Evolutionary conservation across 1,284 basidiomycete species (phyloP).

Genomic region (Cutaneotrichosporon daszewskae): DNA sequence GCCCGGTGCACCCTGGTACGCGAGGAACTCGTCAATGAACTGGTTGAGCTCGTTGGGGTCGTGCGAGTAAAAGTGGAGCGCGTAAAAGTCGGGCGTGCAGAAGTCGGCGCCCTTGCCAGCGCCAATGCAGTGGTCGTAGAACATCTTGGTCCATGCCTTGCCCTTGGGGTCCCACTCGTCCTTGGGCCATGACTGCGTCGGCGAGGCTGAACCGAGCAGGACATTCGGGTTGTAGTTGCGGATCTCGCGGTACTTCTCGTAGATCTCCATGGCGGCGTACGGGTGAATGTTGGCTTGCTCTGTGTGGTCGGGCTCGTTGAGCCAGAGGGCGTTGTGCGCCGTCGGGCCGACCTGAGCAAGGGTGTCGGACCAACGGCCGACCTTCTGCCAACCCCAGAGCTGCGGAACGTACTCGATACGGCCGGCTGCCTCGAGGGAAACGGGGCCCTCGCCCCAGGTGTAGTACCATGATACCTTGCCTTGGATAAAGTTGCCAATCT

Average conservation of each 20-base stretch:
- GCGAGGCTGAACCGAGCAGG: constrained; percentile 53
- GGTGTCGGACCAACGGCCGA: constrained; percentile 9
- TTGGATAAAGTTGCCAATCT: neutral
- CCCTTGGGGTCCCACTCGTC: constrained; percentile 1
- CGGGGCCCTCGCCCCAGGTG: constrained; percentile 12
- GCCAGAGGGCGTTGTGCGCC: constrained; percentile 56
- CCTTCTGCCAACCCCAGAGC: constrained; percentile 59
- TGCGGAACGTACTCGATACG: constrained; percentile 59
- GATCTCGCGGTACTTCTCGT: constrained; percentile 52
- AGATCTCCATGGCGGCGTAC: constrained; percentile 46
- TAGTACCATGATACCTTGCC: constrained; percentile 3
- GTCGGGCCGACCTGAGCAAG: constrained; percentile 44
- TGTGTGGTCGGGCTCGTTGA: constrained; percentile 60
- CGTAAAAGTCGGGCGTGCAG: constrained; percentile 35
- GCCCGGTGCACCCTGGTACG: no score
- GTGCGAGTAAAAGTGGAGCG: constrained; percentile 43
- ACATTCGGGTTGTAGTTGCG: constrained; percentile 57
- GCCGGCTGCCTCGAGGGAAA: neutral
- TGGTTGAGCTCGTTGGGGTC: neutral
- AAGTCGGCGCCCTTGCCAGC: constrained; percentile 21
- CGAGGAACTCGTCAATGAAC: constrained; percentile 46
- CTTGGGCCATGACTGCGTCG: neutral
- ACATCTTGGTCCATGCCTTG: constrained; percentile 57
- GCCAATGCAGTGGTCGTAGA: constrained; percentile 53
- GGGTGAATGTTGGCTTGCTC: constrained; percentile 62